These are phyloP conservation scores for Fomitopsis betulina DNA, from an alignment of 1,284 basidiomycete species.

Conservation along the genomic window DNA sequence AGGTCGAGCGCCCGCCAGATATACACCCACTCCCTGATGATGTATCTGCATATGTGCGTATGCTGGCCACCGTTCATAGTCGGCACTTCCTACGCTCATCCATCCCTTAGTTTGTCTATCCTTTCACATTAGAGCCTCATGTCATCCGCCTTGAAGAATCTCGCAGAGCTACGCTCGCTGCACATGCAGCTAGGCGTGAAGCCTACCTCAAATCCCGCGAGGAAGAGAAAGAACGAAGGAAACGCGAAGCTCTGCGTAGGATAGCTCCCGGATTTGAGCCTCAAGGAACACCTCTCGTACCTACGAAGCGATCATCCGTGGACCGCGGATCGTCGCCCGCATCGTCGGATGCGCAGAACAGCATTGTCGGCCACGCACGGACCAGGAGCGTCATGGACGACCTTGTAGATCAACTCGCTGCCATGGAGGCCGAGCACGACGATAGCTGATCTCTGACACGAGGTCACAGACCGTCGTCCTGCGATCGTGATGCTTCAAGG, in stretches of 20 bases:
- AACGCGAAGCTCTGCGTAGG: constrained; percentile 68
- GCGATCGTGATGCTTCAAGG: too few relatives aligned
- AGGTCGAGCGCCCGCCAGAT: constrained; percentile 84
- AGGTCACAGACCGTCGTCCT: too few relatives aligned
- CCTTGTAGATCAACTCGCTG: constrained; percentile 73
- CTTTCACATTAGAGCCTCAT: constrained; percentile 87
- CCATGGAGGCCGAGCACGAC: constrained; percentile 40
- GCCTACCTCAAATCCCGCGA: constrained; percentile 66
- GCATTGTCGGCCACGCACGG: constrained; percentile 11
- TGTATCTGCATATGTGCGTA: constrained; percentile 79
- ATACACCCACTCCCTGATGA: constrained; percentile 90
- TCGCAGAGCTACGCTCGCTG: constrained; percentile 59
- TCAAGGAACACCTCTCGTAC: constrained; percentile 49
- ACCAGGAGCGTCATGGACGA: constrained; percentile 73
- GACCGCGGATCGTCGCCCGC: constrained; percentile 4
- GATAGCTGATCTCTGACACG: neutral
- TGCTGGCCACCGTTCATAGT: neutral
- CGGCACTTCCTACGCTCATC: neutral
- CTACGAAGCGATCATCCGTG: constrained; percentile 29
- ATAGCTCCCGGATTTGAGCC: constrained; percentile 78
- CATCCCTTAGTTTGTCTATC: constrained; percentile 79
- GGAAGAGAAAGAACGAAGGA: constrained; percentile 73
- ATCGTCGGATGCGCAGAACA: neutral
- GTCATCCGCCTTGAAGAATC: constrained; percentile 70
- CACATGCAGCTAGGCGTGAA: constrained; percentile 62